phyloP scores from a whole-genome alignment of 352 stramenopile species.

The Phytophthora kernoviae region DNA sequence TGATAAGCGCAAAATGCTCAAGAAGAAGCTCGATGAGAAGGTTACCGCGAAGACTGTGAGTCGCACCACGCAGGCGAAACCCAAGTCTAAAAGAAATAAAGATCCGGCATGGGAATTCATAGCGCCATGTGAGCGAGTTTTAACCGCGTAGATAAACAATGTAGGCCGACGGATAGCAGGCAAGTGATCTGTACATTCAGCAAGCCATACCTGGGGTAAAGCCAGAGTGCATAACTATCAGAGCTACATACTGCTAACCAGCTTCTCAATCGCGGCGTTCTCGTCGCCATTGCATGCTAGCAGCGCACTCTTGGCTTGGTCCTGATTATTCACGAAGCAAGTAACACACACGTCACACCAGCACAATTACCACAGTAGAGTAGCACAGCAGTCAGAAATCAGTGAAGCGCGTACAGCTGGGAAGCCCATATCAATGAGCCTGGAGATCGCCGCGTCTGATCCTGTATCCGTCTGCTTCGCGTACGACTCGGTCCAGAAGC shows the following conservation, averaged over 20 bases:
- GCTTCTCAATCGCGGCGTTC: conserved; percentile 87
- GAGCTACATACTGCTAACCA: conserved; percentile 72
- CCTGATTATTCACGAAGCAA: conserved; percentile 28
- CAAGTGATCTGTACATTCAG: conserved; percentile 31
- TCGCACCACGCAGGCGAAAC: conserved; percentile 50
- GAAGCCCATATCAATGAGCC: conserved; percentile 90
- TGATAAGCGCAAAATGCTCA: conserved; percentile 68
- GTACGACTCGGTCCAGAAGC: conserved; percentile 97
- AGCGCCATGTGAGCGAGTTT: not conserved
- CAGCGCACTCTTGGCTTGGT: conserved; percentile 74
- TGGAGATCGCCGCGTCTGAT: conserved; percentile 63
- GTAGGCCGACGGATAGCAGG: not conserved
- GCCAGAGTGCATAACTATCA: not conserved
- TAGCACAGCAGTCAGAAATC: not conserved
- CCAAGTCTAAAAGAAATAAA: conserved; percentile 61
- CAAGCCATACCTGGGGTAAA: conserved; percentile 6
- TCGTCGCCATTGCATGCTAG: conserved; percentile 78
- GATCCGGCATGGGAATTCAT: not conserved
- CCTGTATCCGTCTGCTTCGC: conserved; percentile 71
- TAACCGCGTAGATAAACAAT: not conserved
- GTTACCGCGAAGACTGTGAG: conserved; percentile 53
- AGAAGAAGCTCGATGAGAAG: conserved; percentile 76
- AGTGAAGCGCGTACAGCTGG: conserved; percentile 46
- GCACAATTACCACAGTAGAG: no score
- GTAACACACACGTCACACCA: not conserved